Conservation (phyloP, 164 flowering plant genomes). For the Sedum album region DNA sequence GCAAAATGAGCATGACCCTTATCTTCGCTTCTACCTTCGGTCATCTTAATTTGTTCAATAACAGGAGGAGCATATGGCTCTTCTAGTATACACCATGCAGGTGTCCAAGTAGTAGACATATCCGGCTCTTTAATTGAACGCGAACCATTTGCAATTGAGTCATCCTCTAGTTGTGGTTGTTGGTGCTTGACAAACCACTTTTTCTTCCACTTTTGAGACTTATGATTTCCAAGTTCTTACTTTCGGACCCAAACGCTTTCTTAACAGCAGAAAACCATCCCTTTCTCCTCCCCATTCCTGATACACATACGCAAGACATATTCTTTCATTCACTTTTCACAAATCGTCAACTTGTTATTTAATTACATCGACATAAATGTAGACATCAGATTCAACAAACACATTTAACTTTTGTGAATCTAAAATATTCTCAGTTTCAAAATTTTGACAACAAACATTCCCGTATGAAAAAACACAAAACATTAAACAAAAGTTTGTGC, state of each 20-base stretch:
- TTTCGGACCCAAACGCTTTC: conserved; percentile 66
- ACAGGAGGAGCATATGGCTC: conserved; percentile 11
- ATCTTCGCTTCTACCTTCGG: not conserved
- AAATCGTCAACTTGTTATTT: no score
- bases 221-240: conserved; percentile 16
- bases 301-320: conserved; percentile 13
- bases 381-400: not conserved
- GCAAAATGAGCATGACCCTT: not conserved
- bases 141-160: not conserved
- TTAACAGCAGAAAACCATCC: conserved; percentile 80
- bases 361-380: not conserved
- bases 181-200: conserved; percentile 19
- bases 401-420: no score
- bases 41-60: conserved; percentile 18
- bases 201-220: not conserved
- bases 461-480: no score
- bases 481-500: no score
- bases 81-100: not conserved
- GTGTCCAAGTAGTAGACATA: not conserved
- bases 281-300: conserved; percentile 78
- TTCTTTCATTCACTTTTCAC: no score
- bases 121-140: not conserved
- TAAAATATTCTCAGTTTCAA: no score
- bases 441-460: no score
- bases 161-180: not conserved